Base-by-base conservation (phyloP, 2,329 filamentous ascomycete genomes). In the Ophiostoma pallidulum region DNA sequence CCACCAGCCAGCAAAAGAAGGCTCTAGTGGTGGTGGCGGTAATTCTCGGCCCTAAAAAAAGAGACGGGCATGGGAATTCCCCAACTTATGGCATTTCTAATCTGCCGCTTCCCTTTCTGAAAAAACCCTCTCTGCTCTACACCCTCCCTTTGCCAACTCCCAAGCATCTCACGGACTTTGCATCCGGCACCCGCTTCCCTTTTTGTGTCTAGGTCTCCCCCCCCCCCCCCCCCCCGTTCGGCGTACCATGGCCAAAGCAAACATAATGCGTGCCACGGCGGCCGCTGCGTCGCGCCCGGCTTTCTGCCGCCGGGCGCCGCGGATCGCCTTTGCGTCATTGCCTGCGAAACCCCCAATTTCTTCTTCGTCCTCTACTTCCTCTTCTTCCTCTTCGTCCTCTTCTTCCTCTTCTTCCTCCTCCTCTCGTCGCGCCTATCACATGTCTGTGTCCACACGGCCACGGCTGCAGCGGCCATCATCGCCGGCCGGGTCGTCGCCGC, bases 391-490 rank as follows among this genome's bases (percentile, higher is more conserved):
- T 1, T 33, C 24, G 3, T 2, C 38, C 19, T 40, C 49, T 9
- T 41, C 47, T 35, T 12, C 29, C 4, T 35, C 44, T 8, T 31
- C 44, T 14, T 13, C 9, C 7, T 7, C 38, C 4, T 35, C 28
- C 5, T 13, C 12, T 14, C 39, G 20, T 19, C 37, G 35, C 41
- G 41, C 28, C 28, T 50, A 49, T 45, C 51, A 51, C 46, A 49
- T 42, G 6, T 33, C 47, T 19, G 29, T 41, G 3, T 28, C 37
- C 4, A 51, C 18, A 26, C 59, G 28, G 50, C 55, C 40, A 56
- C 59, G 49, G 50, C 59, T 45, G 57, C 57, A 53, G 24, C 60
- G 60, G 42, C 56, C 51, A 58, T 51, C 48, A 39, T 35, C 47
- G 22, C 53, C 51, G 37, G 31, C 49, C n/a, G n/a, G n/a, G n/a